These are phyloP conservation scores for Penicillium longicatenatum DNA, from an alignment of 495 filamentous ascomycete genomes.

Conservation along the genomic window DNA sequence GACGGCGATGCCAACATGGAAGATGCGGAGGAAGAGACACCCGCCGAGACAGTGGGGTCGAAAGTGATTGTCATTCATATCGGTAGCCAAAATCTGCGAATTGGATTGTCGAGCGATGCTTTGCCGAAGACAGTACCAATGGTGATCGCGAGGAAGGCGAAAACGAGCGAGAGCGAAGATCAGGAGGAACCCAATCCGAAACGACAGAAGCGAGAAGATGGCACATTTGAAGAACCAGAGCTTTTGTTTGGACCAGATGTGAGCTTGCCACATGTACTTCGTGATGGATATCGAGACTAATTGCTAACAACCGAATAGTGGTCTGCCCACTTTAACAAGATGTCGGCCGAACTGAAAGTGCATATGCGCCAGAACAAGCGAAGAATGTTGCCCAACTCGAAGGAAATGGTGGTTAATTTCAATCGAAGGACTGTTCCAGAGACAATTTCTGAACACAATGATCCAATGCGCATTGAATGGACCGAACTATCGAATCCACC, in stretches of 20 bases:
- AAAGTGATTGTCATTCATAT: constrained; percentile 95
- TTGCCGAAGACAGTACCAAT: constrained; percentile 92
- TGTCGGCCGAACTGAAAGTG: constrained; percentile 82
- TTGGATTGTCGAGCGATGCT: constrained; percentile 92
- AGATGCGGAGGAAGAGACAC: constrained; percentile 54
- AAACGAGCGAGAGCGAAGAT: constrained; percentile 79
- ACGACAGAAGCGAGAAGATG: constrained; percentile 73
- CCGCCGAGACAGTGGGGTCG: constrained; percentile 69
- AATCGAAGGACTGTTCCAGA: constrained; percentile 82
- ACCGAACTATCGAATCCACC: constrained; percentile 74
- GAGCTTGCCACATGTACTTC: constrained; percentile 19
- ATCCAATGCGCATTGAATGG: constrained; percentile 91
- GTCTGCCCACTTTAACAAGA: constrained; percentile 72
- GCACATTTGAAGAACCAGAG: constrained; percentile 61
- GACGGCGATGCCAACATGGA: constrained; percentile 66
- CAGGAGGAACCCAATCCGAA: constrained; percentile 83
- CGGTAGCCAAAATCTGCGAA: constrained; percentile 95
- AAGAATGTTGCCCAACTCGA: constrained; percentile 90
- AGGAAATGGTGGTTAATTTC: constrained; percentile 89
- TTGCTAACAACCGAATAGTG: constrained; percentile 50
- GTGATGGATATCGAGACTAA: background rate
- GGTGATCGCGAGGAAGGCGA: constrained; percentile 78
- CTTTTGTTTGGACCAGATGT: constrained; percentile 86
- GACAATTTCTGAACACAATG: constrained; percentile 89
- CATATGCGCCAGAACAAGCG: constrained; percentile 92